A percentile compares a stretch with the other conserved stretches of the same genome.
phyloP scores from a whole-genome alignment of 2,329 filamentous ascomycete genomes.

The Colletotrichum agaves region DNA sequence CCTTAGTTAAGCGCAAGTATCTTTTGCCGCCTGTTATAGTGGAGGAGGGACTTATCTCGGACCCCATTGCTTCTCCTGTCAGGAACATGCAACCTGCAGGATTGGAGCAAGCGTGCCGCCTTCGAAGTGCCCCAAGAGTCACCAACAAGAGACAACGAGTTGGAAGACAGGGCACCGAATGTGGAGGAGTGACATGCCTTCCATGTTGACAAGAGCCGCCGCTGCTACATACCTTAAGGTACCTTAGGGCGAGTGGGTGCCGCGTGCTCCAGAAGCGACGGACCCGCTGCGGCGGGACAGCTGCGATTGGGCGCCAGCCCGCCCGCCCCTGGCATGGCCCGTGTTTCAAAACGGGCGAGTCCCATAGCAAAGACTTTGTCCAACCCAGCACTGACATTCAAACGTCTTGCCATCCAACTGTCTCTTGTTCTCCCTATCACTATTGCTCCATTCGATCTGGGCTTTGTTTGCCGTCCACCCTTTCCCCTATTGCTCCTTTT shows the following conservation, averaged over 20 bases:
- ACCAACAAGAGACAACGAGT: neutral
- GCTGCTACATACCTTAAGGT: too few species aligned
- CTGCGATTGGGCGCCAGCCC: slow-evolving; percentile 28
- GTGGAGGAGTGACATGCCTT: neutral
- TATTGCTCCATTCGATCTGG: neutral
- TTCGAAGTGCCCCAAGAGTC: neutral
- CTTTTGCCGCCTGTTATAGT: neutral
- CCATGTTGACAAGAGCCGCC: slow-evolving; percentile 14
- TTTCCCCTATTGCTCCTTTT: neutral
- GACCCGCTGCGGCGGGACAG: slow-evolving; percentile 24
- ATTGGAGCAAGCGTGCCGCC: neutral
- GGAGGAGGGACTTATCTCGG: neutral
- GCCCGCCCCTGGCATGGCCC: slow-evolving; percentile 31
- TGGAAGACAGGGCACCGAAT: neutral
- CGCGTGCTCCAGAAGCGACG: slow-evolving; percentile 32
- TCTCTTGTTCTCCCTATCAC: slow-evolving; percentile 14
- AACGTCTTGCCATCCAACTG: slow-evolving; percentile 18
- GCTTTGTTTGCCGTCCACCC: too few species aligned
- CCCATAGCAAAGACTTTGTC: slow-evolving; percentile 26
- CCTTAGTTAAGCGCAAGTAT: slow-evolving; percentile 8
- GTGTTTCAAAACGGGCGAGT: slow-evolving; percentile 34
- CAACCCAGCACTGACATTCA: slow-evolving; percentile 21
- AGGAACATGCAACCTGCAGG: slow-evolving; percentile 1
- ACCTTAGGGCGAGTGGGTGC: slow-evolving; percentile 26
- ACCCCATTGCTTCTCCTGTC: neutral